A percentile compares a stretch with the other conserved stretches of the same genome.
These are phyloP conservation scores for Cyclotella cryptica DNA, from an alignment of 108 stramenopile genomes.

Conservation along the genomic window DNA sequence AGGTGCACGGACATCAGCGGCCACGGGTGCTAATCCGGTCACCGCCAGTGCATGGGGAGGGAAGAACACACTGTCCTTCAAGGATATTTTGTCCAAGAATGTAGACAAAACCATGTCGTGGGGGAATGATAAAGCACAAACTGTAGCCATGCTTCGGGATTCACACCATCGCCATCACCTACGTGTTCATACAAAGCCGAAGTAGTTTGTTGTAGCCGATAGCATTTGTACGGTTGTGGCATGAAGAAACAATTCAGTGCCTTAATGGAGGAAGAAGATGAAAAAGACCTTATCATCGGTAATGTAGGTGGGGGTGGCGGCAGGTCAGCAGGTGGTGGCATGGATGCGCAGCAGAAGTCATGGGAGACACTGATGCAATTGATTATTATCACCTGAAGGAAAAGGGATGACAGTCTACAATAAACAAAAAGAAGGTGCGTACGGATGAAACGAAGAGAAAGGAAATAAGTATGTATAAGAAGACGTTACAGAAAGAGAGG, in stretches of 20 bases:
- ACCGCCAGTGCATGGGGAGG: conserved; percentile 28
- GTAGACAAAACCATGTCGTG: conserved; percentile 7
- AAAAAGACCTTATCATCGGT: conserved; percentile 50
- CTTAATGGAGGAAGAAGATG: conserved; percentile 50
- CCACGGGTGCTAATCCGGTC: background rate
- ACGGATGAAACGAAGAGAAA: conserved; percentile 86
- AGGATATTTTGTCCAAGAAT: conserved; percentile 38
- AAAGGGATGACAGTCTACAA: conserved; percentile 60
- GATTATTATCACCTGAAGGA: conserved; percentile 80
- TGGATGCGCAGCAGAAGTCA: conserved; percentile 48
- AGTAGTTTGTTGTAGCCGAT: conserved; percentile 41
- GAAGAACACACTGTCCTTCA: conserved; percentile 40
- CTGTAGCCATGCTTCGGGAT: conserved; percentile 45
- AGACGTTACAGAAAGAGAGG: conserved; percentile 64
- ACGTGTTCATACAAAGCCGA: conserved; percentile 48
- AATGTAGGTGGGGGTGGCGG: conserved; percentile 24
- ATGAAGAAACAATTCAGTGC: conserved; percentile 36
- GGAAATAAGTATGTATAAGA: conserved; percentile 83
- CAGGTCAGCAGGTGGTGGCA: conserved; percentile 20
- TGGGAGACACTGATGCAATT: conserved; percentile 80
- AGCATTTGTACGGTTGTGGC: conserved; percentile 21
- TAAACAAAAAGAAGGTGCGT: conserved; percentile 69
- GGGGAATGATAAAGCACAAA: conserved; percentile 29
- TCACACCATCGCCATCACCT: conserved; percentile 43
- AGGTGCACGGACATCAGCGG: conserved; percentile 32